These are phyloP conservation scores for Tetrastigma voinierianum DNA, from an alignment of 164 flowering plant genomes.

Conservation along the genomic window DNA sequence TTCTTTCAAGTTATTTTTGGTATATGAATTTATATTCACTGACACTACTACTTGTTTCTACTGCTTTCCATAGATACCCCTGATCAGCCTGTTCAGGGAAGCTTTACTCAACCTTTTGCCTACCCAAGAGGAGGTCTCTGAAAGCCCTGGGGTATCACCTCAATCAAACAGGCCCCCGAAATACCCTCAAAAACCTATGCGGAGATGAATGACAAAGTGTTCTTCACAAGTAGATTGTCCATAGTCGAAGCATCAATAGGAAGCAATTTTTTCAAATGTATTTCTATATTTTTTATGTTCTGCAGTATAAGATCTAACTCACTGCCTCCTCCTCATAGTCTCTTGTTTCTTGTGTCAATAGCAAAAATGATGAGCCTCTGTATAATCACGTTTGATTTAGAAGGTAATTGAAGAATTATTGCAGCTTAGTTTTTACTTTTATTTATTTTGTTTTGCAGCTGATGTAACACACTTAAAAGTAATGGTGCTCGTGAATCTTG, in stretches of 20 bases:
- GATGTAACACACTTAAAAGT: background rate
- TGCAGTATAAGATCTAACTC: background rate
- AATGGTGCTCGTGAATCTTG: too few relatives aligned
- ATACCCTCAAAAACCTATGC: slow-evolving; percentile 16
- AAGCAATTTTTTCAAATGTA: background rate
- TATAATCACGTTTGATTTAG: background rate
- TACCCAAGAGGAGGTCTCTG: slow-evolving; percentile 32
- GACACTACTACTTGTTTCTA: background rate
- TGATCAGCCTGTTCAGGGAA: slow-evolving; percentile 27
- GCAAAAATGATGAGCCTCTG: background rate
- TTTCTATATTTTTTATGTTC: background rate
- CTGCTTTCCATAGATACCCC: slow-evolving; percentile 18
- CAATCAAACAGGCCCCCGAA: slow-evolving; percentile 16
- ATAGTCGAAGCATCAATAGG: slow-evolving; percentile 12
- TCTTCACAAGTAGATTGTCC: slow-evolving; percentile 14
- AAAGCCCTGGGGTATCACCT: slow-evolving; percentile 29
- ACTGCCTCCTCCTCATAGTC: too few relatives aligned
- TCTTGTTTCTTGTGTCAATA: background rate
- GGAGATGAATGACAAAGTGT: slow-evolving; percentile 12
- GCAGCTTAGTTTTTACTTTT: background rate
- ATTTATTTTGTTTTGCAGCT: background rate
- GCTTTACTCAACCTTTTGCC: slow-evolving; percentile 28
- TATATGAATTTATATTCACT: background rate
- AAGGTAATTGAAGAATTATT: background rate
- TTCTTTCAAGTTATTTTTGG: background rate